phyloP scores from a whole-genome alignment of 148 eudicot genomes.

The Silene uniflora region DNA sequence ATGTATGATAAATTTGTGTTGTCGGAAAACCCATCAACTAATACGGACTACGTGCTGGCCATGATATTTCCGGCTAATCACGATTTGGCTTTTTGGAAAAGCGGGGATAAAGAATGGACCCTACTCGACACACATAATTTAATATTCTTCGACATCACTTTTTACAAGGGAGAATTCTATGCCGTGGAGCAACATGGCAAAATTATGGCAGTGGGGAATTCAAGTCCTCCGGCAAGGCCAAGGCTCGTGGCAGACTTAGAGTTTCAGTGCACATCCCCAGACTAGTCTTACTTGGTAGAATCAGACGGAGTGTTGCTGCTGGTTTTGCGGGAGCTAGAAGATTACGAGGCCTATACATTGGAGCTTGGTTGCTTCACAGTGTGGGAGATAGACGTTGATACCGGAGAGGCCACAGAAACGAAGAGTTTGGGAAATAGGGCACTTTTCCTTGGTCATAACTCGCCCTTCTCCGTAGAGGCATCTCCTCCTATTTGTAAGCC shows the following conservation, averaged over 20 bases:
- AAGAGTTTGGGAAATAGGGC: conserved; percentile 1
- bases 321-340: too few relatives aligned
- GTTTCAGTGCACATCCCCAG: too few relatives aligned
- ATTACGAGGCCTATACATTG: too few relatives aligned
- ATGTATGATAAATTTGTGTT: neutral
- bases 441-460: neutral
- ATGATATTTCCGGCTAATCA: neutral
- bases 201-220: neutral
- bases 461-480: conserved; percentile 2
- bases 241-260: neutral
- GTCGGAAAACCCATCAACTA: neutral
- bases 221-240: neutral
- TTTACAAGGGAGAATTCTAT: conserved; percentile 7
- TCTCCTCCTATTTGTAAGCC: neutral
- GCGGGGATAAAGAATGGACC: conserved; percentile 1
- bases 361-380: too few relatives aligned
- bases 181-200: neutral
- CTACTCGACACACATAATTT: neutral
- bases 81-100: conserved; percentile 4
- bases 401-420: neutral
- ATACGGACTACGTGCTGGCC: neutral
- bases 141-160: neutral
- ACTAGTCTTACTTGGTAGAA: too few relatives aligned
- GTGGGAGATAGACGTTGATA: conserved; percentile 5
- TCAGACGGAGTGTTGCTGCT: too few relatives aligned